phyloP scores from a whole-genome alignment of 1,284 basidiomycete genomes.

The Trichosporon faecale region DNA sequence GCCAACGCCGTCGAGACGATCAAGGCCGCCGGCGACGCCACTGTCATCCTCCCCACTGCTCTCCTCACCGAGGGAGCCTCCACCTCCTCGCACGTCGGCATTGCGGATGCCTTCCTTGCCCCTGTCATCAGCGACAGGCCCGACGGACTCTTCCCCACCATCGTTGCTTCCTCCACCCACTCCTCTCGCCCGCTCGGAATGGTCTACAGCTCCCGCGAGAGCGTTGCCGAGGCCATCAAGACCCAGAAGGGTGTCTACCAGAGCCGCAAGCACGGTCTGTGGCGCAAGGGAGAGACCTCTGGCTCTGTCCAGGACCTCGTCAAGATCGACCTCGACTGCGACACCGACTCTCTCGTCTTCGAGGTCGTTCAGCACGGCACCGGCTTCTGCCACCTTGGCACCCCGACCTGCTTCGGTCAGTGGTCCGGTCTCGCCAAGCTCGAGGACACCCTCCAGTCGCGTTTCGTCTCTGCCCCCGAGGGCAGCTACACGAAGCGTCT shows the following conservation, averaged over 20 bases:
- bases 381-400: constrained; percentile 91
- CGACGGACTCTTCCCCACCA: constrained; percentile 89
- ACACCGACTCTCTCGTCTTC: constrained; percentile 88
- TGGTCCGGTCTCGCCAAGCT: constrained; percentile 74
- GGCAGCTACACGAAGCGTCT: constrained; percentile 90
- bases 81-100: constrained; percentile 62
- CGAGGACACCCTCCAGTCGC: constrained; percentile 72
- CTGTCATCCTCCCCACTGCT: constrained; percentile 69
- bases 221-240: constrained; percentile 79
- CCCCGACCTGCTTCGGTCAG: constrained; percentile 75
- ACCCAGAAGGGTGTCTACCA: constrained; percentile 94
- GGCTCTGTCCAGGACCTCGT: constrained; percentile 89
- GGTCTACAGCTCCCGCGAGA: constrained; percentile 92
- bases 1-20: constrained; percentile 58
- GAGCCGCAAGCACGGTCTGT: constrained; percentile 91
- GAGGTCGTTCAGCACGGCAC: constrained; percentile 83
- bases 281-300: constrained; percentile 95
- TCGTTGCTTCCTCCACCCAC: constrained; percentile 69
- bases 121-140: constrained; percentile 79
- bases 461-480: constrained; percentile 72
- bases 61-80: constrained; percentile 63
- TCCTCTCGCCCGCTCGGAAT: constrained; percentile 80
- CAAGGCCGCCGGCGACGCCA: constrained; percentile 66
- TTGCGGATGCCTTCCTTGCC: constrained; percentile 81
- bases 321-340: constrained; percentile 83